A percentile compares a stretch with the other conserved stretches of the same genome.
Conservation (phyloP, 441 rosid species). For the Bocquillonia castaneifolia region DNA sequence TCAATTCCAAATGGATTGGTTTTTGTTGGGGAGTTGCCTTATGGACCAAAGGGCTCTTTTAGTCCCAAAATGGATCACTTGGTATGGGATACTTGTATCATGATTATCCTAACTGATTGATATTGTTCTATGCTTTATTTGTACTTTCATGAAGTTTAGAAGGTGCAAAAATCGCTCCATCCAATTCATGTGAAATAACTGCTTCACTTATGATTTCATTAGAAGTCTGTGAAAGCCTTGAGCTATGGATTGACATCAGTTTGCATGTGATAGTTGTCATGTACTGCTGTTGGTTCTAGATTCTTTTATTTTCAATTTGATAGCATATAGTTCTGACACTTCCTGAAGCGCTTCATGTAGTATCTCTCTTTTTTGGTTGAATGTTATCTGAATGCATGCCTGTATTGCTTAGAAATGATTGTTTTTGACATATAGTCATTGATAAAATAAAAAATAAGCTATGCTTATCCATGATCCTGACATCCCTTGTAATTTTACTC, state of each 20-base stretch:
- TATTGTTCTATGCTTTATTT: not conserved
- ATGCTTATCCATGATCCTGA: not conserved
- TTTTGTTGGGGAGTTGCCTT: constrained; percentile 94
- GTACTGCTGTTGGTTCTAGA: not conserved
- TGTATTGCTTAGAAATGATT: not conserved
- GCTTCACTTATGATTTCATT: not conserved
- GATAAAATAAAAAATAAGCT: constrained; percentile 10
- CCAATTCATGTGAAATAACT: not conserved
- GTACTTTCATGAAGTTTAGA: not conserved
- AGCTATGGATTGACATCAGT: constrained; percentile 1
- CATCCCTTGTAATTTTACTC: not conserved
- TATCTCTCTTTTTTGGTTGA: not conserved
- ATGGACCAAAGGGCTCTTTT: constrained; percentile 62
- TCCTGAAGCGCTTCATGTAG: not conserved
- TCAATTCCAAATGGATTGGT: constrained; percentile 77
- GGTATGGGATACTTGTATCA: constrained; percentile 47
- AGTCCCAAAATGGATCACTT: constrained; percentile 99
- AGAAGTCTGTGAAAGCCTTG: not conserved
- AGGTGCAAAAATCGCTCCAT: constrained; percentile 8
- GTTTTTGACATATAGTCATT: not conserved
- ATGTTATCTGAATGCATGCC: not conserved
- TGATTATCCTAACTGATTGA: constrained; percentile 4
- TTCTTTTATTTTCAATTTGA: not conserved
- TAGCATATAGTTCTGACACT: not conserved
- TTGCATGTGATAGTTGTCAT: constrained; percentile 4